Evolutionary conservation across 2,329 filamentous ascomycete species (phyloP), one percentile per base, ranked within the genome.

Genomic region (Ceratocystis destructans): DNA sequence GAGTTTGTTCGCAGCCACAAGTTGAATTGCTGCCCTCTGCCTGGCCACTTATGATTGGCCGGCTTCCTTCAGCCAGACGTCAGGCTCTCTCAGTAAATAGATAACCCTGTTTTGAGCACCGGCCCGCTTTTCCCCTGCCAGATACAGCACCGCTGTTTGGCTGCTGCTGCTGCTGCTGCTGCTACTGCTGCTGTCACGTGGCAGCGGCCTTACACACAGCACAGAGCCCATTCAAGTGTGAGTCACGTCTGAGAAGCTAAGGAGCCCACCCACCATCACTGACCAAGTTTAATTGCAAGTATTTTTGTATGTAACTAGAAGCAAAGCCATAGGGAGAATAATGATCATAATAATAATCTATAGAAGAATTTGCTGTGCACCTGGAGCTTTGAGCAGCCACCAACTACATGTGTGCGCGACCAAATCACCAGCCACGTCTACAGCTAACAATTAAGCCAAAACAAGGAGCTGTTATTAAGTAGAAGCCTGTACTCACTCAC

Each of bases 171-270:
- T 22, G 22, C 22, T 22, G 22, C 22, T 22, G 22, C 37, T 41
- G 37, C 37, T 25, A 2, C 37, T 41, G 37, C 37, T 17, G 12
- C 2, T 15, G 20, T 25, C 50, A 55, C 50, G 50, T 55, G 50
- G 15, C 7, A 8, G 12, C 20, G 20, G 22, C 50, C 22, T 22
- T 20, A 5, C 22, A 22, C 20, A 55, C 50, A n/a, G 6, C 20
- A 55, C 50, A n/a, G 6, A 55, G 50, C 50, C 50, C 50, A 55
- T 55, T 22, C 50, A 25, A 55, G 50, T 55, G 50, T 55, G 50
- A 55, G 50, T 55, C 50, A 55, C 22, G 1, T 55, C 50, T 28
- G 50, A 25, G 20, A 55, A 55, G 50, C 25, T 17, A 55, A 55
- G 50, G n/a, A 48, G 20, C 17, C 41, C 41, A 17, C 17, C 20